Base-by-base conservation (phyloP, 345 rosid genomes). In the Hypericum androsaemum region DNA sequence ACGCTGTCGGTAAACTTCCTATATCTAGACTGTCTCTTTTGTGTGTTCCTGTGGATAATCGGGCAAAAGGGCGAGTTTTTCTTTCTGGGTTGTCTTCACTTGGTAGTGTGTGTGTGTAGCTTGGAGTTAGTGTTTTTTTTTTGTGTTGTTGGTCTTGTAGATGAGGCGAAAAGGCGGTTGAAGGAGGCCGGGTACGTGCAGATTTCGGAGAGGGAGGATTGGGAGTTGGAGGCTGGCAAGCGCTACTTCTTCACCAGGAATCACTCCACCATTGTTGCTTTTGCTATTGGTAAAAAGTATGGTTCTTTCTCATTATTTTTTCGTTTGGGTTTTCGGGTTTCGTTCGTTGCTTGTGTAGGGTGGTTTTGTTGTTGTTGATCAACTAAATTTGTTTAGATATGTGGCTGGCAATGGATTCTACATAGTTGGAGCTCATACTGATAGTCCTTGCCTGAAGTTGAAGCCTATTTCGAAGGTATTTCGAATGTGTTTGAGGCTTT, bases 391-490 rank as follows among this genome's bases (percentile, higher is more conserved):
- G 48, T 35, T 57, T 57, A 92, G 98, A 64, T 92, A 80, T 66
- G 94, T 71, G 50, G 86, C 97, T 61, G 98, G 98, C 38, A 88
- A 88, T 56, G 98, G 98, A 37, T 85, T 92, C 63, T 78, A 79
- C 62, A 70, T 85, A 6, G 70, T 92, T 0, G 97, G 98, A 45
- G 98, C 97, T 7, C 98, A 92, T 51, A 85, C 97, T 12, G 98
- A 92, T 55, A 92, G 98, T 68, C 98, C 98, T 67, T 92, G 98
- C 61, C 45, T 88, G 36, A 92, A 88, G 68, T 60, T 92, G 62
- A 92, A 92, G 80, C 98, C 98, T 54, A 74, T 92, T 57, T 76
- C 98, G 50, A 83, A 83, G 98, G 96, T 88, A 22, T n/a, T 10
- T 37, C 2, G 15, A 8, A 17, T 53, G 16, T 8, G 12, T 36